phyloP scores from a whole-genome alignment of 108 stramenopile genomes.

The Conticribra guillardii region DNA sequence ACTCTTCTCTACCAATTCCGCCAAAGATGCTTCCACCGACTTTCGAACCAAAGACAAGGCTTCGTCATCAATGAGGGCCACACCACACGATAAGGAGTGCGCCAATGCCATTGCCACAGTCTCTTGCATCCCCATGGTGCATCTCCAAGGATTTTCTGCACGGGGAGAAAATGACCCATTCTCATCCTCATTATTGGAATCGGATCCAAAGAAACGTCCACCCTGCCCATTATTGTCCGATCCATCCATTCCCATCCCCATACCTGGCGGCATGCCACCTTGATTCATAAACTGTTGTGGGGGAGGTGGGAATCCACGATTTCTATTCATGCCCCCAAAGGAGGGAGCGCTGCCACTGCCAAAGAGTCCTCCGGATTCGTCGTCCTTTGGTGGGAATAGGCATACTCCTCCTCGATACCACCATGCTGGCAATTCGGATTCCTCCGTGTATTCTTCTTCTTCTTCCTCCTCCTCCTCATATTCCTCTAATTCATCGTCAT shows the following conservation, averaged over 20 bases:
- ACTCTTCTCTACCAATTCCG: constrained; percentile 31
- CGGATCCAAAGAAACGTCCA: constrained; percentile 19
- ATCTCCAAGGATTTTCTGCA: constrained; percentile 29
- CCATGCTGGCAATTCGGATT: constrained; percentile 14
- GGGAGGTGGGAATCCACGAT: not conserved
- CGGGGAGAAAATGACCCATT: not conserved
- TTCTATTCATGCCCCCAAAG: constrained; percentile 3
- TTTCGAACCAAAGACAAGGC: constrained; percentile 66
- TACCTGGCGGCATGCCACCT: constrained; percentile 16
- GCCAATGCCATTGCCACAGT: constrained; percentile 86
- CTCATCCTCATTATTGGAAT: constrained; percentile 21
- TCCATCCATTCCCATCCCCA: constrained; percentile 33
- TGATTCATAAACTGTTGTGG: constrained; percentile 14
- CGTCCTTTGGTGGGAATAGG: constrained; percentile 39
- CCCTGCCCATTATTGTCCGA: not conserved
- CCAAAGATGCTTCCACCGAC: constrained; percentile 38
- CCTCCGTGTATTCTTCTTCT: constrained; percentile 7
- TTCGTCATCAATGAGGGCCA: constrained; percentile 78
- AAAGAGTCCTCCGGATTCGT: not conserved
- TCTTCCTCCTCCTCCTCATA: constrained; percentile 12
- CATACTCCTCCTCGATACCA: constrained; percentile 49
- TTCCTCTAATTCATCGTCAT: constrained; percentile 3
- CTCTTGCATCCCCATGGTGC: constrained; percentile 89
- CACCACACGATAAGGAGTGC: constrained; percentile 77
- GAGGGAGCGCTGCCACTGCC: not conserved